phyloP scores from a whole-genome alignment of 2,329 filamentous ascomycete species.

The Capronia coronata region DNA sequence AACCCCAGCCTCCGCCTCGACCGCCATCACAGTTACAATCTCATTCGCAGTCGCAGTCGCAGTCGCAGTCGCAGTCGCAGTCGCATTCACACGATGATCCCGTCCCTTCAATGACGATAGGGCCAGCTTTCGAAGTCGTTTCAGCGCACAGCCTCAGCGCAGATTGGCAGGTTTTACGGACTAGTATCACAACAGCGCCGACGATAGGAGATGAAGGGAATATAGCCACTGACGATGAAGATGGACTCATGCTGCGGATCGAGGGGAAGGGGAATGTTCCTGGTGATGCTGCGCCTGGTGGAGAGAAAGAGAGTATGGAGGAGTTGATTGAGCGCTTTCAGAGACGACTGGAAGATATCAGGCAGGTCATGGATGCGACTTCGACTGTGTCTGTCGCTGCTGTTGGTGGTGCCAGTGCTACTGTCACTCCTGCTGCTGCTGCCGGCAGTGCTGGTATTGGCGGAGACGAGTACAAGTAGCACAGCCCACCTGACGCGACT shows the following conservation, averaged over 20 bases:
- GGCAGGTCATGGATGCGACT: constrained; percentile 33
- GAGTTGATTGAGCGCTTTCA: constrained; percentile 45
- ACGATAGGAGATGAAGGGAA: constrained; percentile 56
- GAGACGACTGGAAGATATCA: constrained; percentile 39
- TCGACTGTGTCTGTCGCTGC: not conserved
- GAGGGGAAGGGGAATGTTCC: constrained; percentile 32
- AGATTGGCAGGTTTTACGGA: constrained; percentile 62
- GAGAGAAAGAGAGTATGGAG: constrained; percentile 34
- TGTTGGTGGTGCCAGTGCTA: not conserved
- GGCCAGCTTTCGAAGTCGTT: constrained; percentile 45
- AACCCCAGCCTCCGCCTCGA: constrained; percentile 2
- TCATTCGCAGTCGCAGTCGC: constrained; percentile 40
- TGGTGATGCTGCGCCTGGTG: constrained; percentile 28
- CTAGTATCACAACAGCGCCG: constrained; percentile 52
- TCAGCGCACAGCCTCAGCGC: constrained; percentile 66
- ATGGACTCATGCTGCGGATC: constrained; percentile 41
- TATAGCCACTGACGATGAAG: constrained; percentile 45
- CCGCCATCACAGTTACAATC: constrained; percentile 36
- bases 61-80: not conserved
- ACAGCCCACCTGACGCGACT: too few relatives aligned
- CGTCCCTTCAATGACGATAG: not conserved
- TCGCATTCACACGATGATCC: not conserved
- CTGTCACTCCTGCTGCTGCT: not conserved
- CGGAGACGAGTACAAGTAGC: too few relatives aligned
- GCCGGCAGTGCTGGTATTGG: too few relatives aligned